These are phyloP conservation scores for Cinchona pubescens DNA, from an alignment of 257 asterid genomes.

Conservation along the genomic window DNA sequence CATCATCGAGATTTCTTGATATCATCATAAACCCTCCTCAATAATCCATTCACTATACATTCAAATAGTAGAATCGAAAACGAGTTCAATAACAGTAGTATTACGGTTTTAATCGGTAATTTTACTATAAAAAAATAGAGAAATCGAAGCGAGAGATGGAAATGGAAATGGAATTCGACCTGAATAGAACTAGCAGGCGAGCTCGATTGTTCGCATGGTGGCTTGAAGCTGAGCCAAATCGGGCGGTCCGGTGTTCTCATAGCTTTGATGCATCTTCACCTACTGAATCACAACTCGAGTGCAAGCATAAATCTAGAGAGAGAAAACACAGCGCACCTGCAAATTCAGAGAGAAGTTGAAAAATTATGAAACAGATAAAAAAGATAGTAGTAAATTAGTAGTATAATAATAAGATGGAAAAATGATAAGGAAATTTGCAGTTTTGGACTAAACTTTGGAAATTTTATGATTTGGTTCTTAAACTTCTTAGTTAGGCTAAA, in stretches of 20 bases:
- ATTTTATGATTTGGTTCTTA: neutral
- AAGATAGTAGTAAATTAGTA: too few relatives aligned
- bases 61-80: too few relatives aligned
- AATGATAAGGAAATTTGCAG: neutral
- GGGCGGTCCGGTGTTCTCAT: conserved; percentile 34
- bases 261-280: conserved; percentile 46
- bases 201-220: conserved; percentile 77
- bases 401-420: too few relatives aligned
- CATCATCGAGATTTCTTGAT: too few relatives aligned
- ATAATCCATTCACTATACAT: too few relatives aligned
- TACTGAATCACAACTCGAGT: neutral
- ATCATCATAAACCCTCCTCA: too few relatives aligned
- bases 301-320: too few relatives aligned
- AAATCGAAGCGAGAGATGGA: neutral
- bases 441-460: neutral
- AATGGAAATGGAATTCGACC: conserved; percentile 31
- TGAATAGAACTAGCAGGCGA: conserved; percentile 84
- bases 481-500: neutral
- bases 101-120: too few relatives aligned
- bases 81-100: too few relatives aligned
- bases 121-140: neutral
- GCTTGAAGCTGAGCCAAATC: conserved; percentile 77
- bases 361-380: too few relatives aligned
- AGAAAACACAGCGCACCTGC: neutral
- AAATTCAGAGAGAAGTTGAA: too few relatives aligned